Evolutionary conservation across 768 basidiomycete genomes (phyloP).

Genomic region (Lyophyllum decastes): DNA sequence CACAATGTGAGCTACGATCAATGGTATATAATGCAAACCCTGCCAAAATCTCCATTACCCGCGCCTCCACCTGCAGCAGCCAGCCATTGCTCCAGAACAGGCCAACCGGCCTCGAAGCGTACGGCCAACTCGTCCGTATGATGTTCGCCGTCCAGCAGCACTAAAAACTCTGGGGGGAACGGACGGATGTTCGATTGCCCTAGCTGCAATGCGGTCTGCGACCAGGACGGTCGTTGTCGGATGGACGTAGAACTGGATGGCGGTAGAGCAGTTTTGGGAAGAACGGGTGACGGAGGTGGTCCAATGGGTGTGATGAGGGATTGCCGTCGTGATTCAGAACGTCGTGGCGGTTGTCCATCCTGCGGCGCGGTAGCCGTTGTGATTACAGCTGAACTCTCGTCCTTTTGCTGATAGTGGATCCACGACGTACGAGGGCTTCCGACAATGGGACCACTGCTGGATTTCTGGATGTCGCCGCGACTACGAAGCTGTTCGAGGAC

Average conservation of each 20-base stretch:
- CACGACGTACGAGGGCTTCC: conserved; percentile 47
- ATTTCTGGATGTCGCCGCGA: conserved; percentile 50
- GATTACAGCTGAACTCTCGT: conserved; percentile 19
- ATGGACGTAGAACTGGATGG: conserved; percentile 7
- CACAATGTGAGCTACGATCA: conserved; percentile 30
- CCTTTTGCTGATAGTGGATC: conserved; percentile 42
- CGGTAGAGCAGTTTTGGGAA: conserved; percentile 37
- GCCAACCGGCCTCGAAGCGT: conserved; percentile 83
- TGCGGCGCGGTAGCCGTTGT: conserved; percentile 16
- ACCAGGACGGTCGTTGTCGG: conserved; percentile 14
- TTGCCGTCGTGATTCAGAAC: conserved; percentile 39
- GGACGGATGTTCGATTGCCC: conserved; percentile 14
- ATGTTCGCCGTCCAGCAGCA: conserved; percentile 84
- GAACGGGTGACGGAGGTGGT: conserved; percentile 55
- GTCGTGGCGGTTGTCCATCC: conserved; percentile 16
- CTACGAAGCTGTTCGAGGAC: conserved; percentile 65
- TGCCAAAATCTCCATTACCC: conserved; percentile 69
- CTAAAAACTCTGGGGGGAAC: conserved; percentile 59
- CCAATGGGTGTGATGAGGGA: conserved; percentile 44
- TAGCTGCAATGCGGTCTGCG: conserved; percentile 23
- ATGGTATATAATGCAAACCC: conserved; percentile 77
- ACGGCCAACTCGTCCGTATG: conserved; percentile 91
- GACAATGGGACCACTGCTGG: conserved; percentile 23
- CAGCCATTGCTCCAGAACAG: conserved; percentile 74
- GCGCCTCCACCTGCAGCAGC: conserved; percentile 58